phyloP scores from a whole-genome alignment of 768 basidiomycete genomes.

The Amyloporia xantha region DNA sequence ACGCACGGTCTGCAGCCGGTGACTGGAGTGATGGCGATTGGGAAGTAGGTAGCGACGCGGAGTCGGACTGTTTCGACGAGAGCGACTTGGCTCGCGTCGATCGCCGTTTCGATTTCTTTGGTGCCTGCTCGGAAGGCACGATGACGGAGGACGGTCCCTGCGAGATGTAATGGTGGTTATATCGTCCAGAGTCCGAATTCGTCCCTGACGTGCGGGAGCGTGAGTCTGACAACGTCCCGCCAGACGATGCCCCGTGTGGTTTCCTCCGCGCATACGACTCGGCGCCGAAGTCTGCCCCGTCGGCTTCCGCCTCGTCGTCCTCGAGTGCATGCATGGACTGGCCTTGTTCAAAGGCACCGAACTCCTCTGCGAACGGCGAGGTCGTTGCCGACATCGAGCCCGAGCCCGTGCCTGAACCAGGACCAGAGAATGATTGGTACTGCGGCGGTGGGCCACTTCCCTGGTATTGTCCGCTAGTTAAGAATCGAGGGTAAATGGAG shows the following conservation, averaged over 20 bases:
- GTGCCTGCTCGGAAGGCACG: constrained; percentile 3
- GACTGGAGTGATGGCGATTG: constrained; percentile 41
- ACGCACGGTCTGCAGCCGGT: constrained; percentile 32
- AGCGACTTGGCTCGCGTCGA: constrained; percentile 18
- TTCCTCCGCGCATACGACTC: constrained; percentile 39
- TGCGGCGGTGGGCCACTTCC: constrained; percentile 16
- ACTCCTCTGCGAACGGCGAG: constrained; percentile 21
- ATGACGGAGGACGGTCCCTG: constrained; percentile 12
- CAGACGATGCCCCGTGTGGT: constrained; percentile 26
- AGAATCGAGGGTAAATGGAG: not conserved
- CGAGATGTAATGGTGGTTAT: constrained; percentile 21
- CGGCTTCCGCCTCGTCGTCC: constrained; percentile 46
- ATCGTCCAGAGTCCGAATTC: constrained; percentile 23
- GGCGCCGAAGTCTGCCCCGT: constrained; percentile 55
- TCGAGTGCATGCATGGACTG: constrained; percentile 14
- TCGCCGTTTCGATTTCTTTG: constrained; percentile 15
- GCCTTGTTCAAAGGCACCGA: constrained; percentile 23
- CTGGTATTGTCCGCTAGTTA: constrained; percentile 6
- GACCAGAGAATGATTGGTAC: too few relatives aligned
- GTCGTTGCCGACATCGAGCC: constrained; percentile 12
- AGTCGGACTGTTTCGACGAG: constrained; percentile 17
- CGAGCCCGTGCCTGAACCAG: constrained; percentile 16
- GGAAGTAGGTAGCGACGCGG: constrained; percentile 36
- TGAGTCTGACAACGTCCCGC: constrained; percentile 47
- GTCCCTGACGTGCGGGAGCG: constrained; percentile 55